Evolutionary conservation across 164 flowering plant species (phyloP), one percentile per base, ranked within the genome.

Genomic region (Liriodendron chinense): DNA sequence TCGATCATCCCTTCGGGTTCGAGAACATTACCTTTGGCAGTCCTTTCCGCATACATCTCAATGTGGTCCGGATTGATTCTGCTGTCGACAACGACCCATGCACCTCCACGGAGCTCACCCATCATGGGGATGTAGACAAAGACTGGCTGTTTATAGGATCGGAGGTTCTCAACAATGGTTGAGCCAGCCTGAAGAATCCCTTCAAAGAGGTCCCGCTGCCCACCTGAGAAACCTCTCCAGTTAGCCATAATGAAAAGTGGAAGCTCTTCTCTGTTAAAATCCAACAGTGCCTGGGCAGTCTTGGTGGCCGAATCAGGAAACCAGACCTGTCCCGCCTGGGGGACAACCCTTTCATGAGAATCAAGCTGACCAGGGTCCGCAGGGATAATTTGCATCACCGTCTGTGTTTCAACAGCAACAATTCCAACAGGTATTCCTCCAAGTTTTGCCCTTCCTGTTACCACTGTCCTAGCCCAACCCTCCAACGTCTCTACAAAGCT

Each of bases 271-370:
- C 89, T 81, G 83, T 96, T 94, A 83, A 96, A 96, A 86, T 96
- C 99, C 82, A 93, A 70, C 78, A 96, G 75, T 2, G 98, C 98
- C 78, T 96, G 99, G 47, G 99, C 83, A 12, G 99, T 96, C 86
- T 96, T 96, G 9, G 85, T 81, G 8, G 99, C 99, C 63, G 99
- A 96, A 85, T 96, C 99, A 16, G 99, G 99, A 79, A 96, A 96
- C 99, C 99, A 96, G 10, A 96, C 99, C 82, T 96, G 99, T 70
- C 99, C 99, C 7, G 99, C 99, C 84, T 94, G 98, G 22, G 98
- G 98, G 12, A 94, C 98, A 73, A 94, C 93, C 78, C 99, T 85
- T 81, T 96, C 99, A 72, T 90, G 94, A 23, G 99, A 96, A 82
- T 96, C 99, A 23, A 92, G 98, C 86, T 96, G 99, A 69, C 99